Evolutionary conservation across 352 stramenopile genomes (phyloP).

Genomic region (Phytophthora pseudosyringae): DNA sequence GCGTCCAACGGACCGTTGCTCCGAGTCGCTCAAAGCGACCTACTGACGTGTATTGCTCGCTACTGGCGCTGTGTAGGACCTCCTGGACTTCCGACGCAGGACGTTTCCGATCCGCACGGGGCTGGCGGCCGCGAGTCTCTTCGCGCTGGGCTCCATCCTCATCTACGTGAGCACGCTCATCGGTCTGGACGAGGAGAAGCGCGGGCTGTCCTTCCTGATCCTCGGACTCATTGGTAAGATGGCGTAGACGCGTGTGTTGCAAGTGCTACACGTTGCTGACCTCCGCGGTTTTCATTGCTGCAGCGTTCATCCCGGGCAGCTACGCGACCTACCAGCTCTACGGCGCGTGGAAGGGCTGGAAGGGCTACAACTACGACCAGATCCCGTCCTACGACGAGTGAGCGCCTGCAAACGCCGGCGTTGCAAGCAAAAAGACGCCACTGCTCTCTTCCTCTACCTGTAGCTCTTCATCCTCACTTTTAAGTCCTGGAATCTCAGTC

Average conservation of each 20-base stretch:
- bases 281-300: neutral
- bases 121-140: conserved; percentile 72
- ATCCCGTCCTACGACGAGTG: conserved; percentile 88
- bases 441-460: neutral
- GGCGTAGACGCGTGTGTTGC: neutral
- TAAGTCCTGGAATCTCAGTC: conserved; percentile 8
- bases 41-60: neutral
- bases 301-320: conserved; percentile 86
- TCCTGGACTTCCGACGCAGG: conserved; percentile 51
- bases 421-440: neutral
- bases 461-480: neutral
- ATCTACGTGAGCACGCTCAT: conserved; percentile 82
- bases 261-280: neutral
- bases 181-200: conserved; percentile 75
- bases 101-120: conserved; percentile 80
- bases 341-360: conserved; percentile 84
- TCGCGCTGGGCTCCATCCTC: conserved; percentile 71
- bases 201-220: conserved; percentile 79
- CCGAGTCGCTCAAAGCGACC: neutral
- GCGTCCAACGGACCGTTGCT: neutral
- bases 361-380: conserved; percentile 86
- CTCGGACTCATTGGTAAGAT: conserved; percentile 77
- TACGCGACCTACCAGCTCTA: conserved; percentile 85
- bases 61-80: conserved; percentile 24
- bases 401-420: neutral